Evolutionary conservation across 23 red algal genomes (phyloP).

Genomic region (Porphyridium purpureum): DNA sequence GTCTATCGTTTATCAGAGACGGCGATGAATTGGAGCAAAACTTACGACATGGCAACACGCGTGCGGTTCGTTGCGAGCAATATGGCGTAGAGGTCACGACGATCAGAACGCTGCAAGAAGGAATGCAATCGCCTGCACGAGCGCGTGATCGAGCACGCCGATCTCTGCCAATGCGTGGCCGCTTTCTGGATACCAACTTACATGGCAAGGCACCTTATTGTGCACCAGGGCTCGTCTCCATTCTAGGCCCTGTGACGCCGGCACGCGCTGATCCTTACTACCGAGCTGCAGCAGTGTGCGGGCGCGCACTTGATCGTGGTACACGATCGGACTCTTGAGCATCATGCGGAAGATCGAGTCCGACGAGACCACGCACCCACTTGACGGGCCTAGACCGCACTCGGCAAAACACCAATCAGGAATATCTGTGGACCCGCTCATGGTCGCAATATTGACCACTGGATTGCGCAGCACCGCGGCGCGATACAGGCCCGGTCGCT

Average conservation of each 20-base stretch:
- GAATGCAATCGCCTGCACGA: constrained; percentile 63
- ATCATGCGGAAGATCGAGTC: constrained; percentile 20
- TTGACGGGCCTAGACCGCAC: constrained; percentile 7
- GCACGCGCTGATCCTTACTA: constrained; percentile 59
- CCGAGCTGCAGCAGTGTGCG: constrained; percentile 63
- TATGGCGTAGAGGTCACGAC: no score
- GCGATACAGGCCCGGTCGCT: constrained; percentile 19
- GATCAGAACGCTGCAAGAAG: no score
- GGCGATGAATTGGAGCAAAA: no score
- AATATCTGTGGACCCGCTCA: constrained; percentile 79
- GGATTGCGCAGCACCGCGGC: constrained; percentile 75
- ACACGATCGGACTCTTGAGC: neutral
- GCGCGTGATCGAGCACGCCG: constrained; percentile 69
- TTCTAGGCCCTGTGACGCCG: constrained; percentile 46
- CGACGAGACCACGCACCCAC: neutral
- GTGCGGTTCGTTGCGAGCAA: no score
- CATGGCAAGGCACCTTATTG: constrained; percentile 4
- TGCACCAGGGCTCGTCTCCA: constrained; percentile 44
- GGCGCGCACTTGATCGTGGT: constrained; percentile 7
- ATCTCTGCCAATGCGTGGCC: constrained; percentile 70
- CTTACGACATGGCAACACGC: no score
- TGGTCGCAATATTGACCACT: constrained; percentile 71
- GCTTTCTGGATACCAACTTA: constrained; percentile 39
- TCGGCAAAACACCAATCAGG: constrained; percentile 93
- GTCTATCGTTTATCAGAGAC: no score